Evolutionary conservation across 2,329 filamentous ascomycete species (phyloP), one percentile per base, ranked within the genome.

Genomic region (Venturia carpophila): DNA sequence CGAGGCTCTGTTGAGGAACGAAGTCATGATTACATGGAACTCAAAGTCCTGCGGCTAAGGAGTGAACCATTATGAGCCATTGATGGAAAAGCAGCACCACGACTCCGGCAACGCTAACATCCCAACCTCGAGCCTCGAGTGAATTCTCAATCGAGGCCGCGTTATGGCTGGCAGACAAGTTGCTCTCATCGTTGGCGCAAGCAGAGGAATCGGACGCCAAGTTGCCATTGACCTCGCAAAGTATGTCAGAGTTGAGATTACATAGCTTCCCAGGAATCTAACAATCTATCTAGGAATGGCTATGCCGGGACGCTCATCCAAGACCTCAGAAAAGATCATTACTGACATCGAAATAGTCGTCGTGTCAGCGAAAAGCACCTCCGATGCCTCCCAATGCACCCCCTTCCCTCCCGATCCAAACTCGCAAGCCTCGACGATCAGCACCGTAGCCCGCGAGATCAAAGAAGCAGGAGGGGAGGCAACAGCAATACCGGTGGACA

Each of bases 331-430:
- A 37, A 60, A 27, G 19, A 34, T 49, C 34, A 61, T 17, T 15
- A 19, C 30, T 60, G n/a, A 45, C 1, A 19, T 10, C 39, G 9
- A 21, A 30, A 7, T 5, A 61, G 60, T 92, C 68, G 85, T 92
- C 67, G 86, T 94, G 39, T 84, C 89, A 6, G 89, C 90, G 37
- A 94, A 93, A 73, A 87, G 86, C 45, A 87, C 83, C 7, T 91
- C 86, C 60, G 82, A 90, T 69, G 83, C 87, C 3, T 77, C 76
- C 45, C 78, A 77, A 63, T 76, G 79, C 21, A 71, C 71, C 0
- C 83, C 87, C 0, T 91, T 90, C 72, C 88, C 89, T 1, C 90
- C 90, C 1, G 81, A 91, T 70, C 89, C 90, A 17, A 92, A 93
- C 76, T 92, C 89, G 2, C 74, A 80, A 0, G 74, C 83, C 62